phyloP scores from a whole-genome alignment of 208 protist genomes.

The Leptomonas seymouri region DNA sequence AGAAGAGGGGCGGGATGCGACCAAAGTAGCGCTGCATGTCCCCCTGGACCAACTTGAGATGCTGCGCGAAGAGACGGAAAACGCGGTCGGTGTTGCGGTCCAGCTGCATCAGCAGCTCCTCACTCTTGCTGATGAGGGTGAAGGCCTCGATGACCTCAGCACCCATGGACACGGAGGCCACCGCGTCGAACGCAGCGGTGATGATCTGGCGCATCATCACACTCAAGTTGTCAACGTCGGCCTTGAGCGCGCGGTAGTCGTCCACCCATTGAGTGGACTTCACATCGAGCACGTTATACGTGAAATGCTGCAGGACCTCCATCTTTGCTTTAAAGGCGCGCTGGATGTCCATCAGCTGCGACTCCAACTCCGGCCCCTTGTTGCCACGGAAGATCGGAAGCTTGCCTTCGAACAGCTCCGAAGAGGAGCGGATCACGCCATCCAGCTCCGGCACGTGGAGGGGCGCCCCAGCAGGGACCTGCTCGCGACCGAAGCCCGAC shows the following conservation, averaged over 20 bases:
- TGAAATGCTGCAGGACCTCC: slow-evolving; percentile 87
- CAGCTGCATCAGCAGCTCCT: slow-evolving; percentile 93
- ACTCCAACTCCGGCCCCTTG: slow-evolving; percentile 95
- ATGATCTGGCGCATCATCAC: slow-evolving; percentile 98
- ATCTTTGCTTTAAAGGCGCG: slow-evolving; percentile 93
- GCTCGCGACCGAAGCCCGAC: slow-evolving; percentile 33
- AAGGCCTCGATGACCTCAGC: slow-evolving; percentile 97
- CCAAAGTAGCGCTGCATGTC: slow-evolving; percentile 94
- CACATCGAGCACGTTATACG: slow-evolving; percentile 98
- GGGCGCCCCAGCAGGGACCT: slow-evolving; percentile 33
- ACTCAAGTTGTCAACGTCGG: slow-evolving; percentile 96
- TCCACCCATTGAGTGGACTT: slow-evolving; percentile 97
- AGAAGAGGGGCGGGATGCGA: slow-evolving; percentile 88
- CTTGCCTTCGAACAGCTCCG: slow-evolving; percentile 60
- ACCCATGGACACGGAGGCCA: slow-evolving; percentile 88
- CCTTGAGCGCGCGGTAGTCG: slow-evolving; percentile 97
- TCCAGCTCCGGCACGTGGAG: slow-evolving; percentile 81
- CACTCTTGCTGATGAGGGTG: slow-evolving; percentile 93
- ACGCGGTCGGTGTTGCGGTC: slow-evolving; percentile 93
- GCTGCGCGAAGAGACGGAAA: slow-evolving; percentile 83
- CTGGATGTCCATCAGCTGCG: slow-evolving; percentile 96
- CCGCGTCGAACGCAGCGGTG: slow-evolving; percentile 94
- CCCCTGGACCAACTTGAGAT: slow-evolving; percentile 87
- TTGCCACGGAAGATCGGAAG: slow-evolving; percentile 95
- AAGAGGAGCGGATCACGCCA: slow-evolving; percentile 29